Conservation (phyloP, 108 stramenopile genomes). For the Epithemia pelagica region DNA sequence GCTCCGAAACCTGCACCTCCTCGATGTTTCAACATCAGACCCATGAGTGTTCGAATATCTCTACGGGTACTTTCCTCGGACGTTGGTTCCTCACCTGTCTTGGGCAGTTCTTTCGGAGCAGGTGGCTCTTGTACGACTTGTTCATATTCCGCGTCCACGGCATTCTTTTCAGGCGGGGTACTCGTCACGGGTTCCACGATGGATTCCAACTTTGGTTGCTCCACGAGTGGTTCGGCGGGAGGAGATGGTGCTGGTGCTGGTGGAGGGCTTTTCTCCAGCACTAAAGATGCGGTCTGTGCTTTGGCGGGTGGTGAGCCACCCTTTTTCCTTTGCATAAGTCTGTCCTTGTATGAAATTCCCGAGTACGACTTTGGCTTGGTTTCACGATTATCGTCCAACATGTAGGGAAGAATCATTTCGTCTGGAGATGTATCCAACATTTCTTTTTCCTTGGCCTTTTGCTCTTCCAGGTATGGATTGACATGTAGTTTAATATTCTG, state of each 20-base stretch:
- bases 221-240: background rate
- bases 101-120: slow-evolving; percentile 8
- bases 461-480: slow-evolving; percentile 65
- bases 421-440: slow-evolving; percentile 33
- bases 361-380: slow-evolving; percentile 11
- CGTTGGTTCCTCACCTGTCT: slow-evolving; percentile 1
- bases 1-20: slow-evolving; percentile 81
- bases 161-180: background rate
- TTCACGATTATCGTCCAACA: slow-evolving; percentile 5
- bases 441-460: slow-evolving; percentile 21
- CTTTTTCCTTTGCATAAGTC: slow-evolving; percentile 33
- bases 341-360: slow-evolving; percentile 59
- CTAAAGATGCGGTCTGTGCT: background rate
- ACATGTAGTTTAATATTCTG: slow-evolving; percentile 32
- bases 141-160: background rate
- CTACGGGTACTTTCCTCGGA: slow-evolving; percentile 37
- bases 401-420: slow-evolving; percentile 23
- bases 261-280: background rate
- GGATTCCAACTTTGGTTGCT: background rate
- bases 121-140: slow-evolving; percentile 15
- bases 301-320: background rate
- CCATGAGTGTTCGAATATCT: slow-evolving; percentile 65
- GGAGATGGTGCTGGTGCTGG: background rate
- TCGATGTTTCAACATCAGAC: slow-evolving; percentile 75
- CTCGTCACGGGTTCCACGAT: slow-evolving; percentile 4